Evolutionary conservation across 768 basidiomycete species (phyloP), one percentile per base, ranked within the genome.

Genomic region (Paxillus involutus): DNA sequence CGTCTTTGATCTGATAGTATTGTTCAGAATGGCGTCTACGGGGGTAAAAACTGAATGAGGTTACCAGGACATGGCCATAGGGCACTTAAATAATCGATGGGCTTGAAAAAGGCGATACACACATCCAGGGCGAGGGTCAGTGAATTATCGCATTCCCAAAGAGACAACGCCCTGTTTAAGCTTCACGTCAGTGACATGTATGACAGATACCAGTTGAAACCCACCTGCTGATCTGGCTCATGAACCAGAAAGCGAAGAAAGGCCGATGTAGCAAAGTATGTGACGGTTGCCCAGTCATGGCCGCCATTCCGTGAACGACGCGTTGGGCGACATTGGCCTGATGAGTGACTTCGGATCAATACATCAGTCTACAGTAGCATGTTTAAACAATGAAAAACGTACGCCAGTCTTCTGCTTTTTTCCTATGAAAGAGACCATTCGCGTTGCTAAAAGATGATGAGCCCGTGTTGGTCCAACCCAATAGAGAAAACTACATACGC

Each of bases 191-290:
- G 47, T 44, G 50, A 46, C 49, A 51, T 58, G 53, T 49, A 48
- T 17, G 13, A 41, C 45, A 21, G 32, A 49, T 26, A 16, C 43
- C 19, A 46, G 35, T 14, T 33, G 42, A 43, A 50, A 66, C 67
- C 49, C 52, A 81, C 84, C 82, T 77, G 63, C 73, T 76, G 49
- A 89, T 79, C 68, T 88, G 85, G 19, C 78, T 78, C 84, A 87
- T 85, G 63, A 89, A 88, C 86, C 86, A 89, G 65, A 86, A 86
- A 21, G 82, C 75, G 63, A 82, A 86, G 64, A 85, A 86, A 10
- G 88, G 88, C 52, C 86, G 72, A 14, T 79, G 73, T 3, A 81
- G 72, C 21, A 89, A 67, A 32, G 76, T 65, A 55, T 81, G 78
- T 39, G 69, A 60, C 19, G 64, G 63, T 44, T 71, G 64, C 3